A percentile compares a stretch with the other conserved stretches of the same genome.
phyloP scores from a whole-genome alignment of 176 grass and related monocot species.

The Panicum miliaceum region DNA sequence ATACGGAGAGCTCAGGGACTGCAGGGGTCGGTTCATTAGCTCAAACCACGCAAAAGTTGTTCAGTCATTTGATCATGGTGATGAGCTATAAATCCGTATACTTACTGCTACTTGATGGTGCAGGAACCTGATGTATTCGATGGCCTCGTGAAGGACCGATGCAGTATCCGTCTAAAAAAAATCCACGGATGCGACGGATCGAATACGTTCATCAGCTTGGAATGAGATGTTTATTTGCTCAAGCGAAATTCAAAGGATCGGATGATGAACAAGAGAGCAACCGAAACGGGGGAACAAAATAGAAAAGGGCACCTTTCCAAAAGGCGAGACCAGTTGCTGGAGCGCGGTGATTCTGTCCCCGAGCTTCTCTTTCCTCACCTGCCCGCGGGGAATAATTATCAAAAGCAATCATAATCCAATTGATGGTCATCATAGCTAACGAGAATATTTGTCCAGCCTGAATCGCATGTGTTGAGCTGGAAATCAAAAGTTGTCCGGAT shows the following conservation, averaged over 20 bases:
- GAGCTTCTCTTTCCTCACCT: conserved; percentile 98
- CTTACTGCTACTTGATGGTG: conserved; percentile 91
- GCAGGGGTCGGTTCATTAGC: conserved; percentile 10
- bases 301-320: conserved; percentile 78
- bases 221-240: background rate
- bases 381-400: background rate
- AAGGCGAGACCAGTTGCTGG: conserved; percentile 98
- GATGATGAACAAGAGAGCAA: background rate
- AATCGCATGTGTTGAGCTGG: background rate
- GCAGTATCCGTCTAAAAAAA: conserved; percentile 80
- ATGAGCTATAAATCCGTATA: background rate
- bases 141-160: conserved; percentile 99
- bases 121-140: conserved; percentile 88
- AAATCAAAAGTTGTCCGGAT: background rate
- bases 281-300: conserved; percentile 4
- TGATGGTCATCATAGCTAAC: conserved; percentile 20
- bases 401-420: conserved; percentile 24
- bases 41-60: background rate
- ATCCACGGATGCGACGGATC: background rate
- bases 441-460: background rate
- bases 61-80: background rate
- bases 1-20: conserved; percentile 86
- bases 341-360: conserved; percentile 99
- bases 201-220: conserved; percentile 7
- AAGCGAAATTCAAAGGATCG: background rate